phyloP scores from a whole-genome alignment of 441 rosid genomes.

The Pelargonium citronellum region DNA sequence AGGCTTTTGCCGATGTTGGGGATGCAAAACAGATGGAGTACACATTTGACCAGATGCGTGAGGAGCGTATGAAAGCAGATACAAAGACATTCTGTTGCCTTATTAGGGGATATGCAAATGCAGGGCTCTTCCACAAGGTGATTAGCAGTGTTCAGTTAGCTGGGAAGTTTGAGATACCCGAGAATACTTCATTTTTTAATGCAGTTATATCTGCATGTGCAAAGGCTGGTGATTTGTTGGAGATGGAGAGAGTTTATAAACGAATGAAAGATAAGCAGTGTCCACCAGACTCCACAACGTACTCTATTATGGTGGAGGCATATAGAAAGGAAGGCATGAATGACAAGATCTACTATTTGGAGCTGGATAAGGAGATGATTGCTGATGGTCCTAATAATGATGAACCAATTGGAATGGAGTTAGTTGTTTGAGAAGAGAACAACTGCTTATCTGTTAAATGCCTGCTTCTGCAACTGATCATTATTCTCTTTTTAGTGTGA shows the following conservation, averaged over 20 bases:
- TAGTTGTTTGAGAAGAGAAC: not conserved
- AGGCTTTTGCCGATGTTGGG: conserved; percentile 85
- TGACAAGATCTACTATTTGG: conserved; percentile 71
- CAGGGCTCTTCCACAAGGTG: conserved; percentile 77
- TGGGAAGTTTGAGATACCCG: conserved; percentile 64
- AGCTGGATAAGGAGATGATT: conserved; percentile 46
- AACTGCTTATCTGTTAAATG: not conserved
- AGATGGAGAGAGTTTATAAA: conserved; percentile 82
- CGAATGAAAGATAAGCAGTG: conserved; percentile 70
- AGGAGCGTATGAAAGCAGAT: conserved; percentile 76
- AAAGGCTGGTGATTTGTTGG: conserved; percentile 71
- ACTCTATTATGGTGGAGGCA: conserved; percentile 63
- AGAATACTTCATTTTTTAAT: conserved; percentile 61
- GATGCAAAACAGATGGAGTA: conserved; percentile 86
- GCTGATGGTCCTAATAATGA: conserved; percentile 20
- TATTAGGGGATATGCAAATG: conserved; percentile 76
- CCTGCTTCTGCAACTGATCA: not conserved
- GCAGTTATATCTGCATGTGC: conserved; percentile 74
- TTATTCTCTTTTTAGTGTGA: no score
- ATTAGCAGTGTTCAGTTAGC: conserved; percentile 62
- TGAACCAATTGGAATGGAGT: conserved; percentile 10
- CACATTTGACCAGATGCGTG: conserved; percentile 78
- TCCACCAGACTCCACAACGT: conserved; percentile 50
- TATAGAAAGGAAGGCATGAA: conserved; percentile 69
- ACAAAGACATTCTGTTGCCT: conserved; percentile 86